phyloP scores from a whole-genome alignment of 345 rosid genomes.

The Conringia planisiliqua region DNA sequence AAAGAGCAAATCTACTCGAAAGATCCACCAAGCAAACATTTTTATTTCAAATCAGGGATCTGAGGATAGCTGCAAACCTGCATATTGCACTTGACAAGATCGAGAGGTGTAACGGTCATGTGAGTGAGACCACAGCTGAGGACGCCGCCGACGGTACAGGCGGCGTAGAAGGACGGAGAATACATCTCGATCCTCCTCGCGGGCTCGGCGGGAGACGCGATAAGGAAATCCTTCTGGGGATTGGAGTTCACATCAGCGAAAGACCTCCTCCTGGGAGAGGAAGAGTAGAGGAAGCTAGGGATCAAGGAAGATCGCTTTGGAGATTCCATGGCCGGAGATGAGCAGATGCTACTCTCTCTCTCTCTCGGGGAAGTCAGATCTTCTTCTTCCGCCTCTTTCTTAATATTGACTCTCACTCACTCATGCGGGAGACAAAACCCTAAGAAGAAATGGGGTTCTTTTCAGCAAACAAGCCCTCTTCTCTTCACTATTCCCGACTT shows the following conservation, averaged over 20 bases:
- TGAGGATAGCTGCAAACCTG: constrained; percentile 53
- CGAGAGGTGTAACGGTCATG: constrained; percentile 95
- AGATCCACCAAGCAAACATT: background rate
- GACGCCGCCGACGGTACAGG: constrained; percentile 66
- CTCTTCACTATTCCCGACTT: too few species aligned
- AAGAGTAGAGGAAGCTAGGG: constrained; percentile 55
- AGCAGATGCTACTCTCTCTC: background rate
- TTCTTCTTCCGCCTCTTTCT: background rate
- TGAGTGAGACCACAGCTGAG: constrained; percentile 97
- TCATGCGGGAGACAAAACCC: background rate
- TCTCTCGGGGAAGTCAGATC: background rate
- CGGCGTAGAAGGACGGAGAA: constrained; percentile 63
- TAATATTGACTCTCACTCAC: too few species aligned
- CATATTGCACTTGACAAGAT: constrained; percentile 99
- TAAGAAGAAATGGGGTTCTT: background rate
- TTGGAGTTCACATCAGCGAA: too few species aligned
- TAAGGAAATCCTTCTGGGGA: constrained; percentile 21
- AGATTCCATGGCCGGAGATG: constrained; percentile 32
- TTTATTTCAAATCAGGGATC: constrained; percentile 4
- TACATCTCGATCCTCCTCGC: constrained; percentile 54
- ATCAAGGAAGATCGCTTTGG: constrained; percentile 36
- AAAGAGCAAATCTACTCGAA: background rate
- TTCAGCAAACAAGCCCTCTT: too few species aligned
- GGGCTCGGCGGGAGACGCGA: constrained; percentile 53
- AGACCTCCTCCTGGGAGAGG: too few species aligned